Percentiles rank a stretch among this genome's conserved stretches.
Conservation (phyloP, 805 yeast species). For the Scheffersomyces spartinae region DNA sequence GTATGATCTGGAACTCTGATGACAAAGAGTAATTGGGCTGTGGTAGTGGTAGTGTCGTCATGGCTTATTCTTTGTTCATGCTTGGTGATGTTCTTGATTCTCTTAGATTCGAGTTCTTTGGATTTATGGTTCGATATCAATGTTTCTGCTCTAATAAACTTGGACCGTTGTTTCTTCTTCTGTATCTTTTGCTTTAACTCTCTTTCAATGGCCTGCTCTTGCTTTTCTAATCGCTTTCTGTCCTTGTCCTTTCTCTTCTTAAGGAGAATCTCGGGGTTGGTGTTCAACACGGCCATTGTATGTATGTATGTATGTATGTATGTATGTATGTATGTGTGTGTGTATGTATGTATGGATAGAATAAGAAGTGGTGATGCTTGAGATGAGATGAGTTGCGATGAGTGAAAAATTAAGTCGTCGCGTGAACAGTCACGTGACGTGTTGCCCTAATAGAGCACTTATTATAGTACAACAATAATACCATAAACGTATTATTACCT, state of each 20-base stretch:
- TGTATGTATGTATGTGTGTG: not conserved
- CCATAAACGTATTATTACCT: no score
- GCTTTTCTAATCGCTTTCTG: constrained; percentile 60
- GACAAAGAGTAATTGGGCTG: constrained; percentile 42
- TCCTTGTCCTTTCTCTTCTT: constrained; percentile 75
- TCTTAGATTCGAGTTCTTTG: constrained; percentile 52
- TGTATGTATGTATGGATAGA: no score
- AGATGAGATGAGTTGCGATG: constrained; percentile 1
- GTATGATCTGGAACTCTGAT: constrained; percentile 55
- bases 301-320: not conserved
- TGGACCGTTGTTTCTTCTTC: constrained; percentile 34
- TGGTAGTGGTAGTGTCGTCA: constrained; percentile 8
- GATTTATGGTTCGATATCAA: constrained; percentile 57
- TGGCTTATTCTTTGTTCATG: constrained; percentile 28
- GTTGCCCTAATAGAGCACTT: no score
- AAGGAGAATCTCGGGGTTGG: constrained; percentile 67
- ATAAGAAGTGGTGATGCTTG: constrained; percentile 1
- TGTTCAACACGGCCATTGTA: constrained; percentile 39
- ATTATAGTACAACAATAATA: no score
- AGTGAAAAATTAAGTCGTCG: no score
- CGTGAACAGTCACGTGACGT: no score
- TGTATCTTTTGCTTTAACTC: constrained; percentile 30
- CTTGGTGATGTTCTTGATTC: constrained; percentile 53
- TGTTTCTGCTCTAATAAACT: constrained; percentile 65
- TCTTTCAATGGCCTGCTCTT: constrained; percentile 47